Conservation (phyloP, 768 basidiomycete species). For the Leccinum fibrillosum region DNA sequence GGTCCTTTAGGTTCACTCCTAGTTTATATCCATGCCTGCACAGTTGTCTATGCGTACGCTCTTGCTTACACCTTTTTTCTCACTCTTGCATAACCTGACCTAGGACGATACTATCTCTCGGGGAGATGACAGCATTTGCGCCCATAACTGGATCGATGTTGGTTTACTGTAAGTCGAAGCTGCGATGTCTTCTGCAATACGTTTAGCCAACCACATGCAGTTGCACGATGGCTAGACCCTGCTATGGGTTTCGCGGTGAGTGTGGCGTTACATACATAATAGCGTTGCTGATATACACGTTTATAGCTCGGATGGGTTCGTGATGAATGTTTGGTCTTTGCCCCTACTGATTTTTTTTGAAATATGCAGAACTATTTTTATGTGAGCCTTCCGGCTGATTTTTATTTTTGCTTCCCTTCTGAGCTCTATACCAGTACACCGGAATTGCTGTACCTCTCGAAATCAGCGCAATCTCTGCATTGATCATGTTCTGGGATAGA, state of each 20-base stretch:
- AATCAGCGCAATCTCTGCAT: constrained; percentile 45
- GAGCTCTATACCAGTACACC: constrained; percentile 4
- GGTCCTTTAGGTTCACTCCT: constrained; percentile 30
- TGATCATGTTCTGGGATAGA: constrained; percentile 51
- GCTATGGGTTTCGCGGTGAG: constrained; percentile 31
- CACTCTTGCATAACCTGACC: neutral
- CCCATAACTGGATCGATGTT: constrained; percentile 29
- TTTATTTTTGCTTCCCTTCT: neutral
- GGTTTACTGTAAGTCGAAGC: constrained; percentile 22
- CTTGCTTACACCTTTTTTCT: neutral
- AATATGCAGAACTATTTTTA: constrained; percentile 33
- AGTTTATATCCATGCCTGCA: constrained; percentile 26
- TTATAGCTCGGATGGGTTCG: constrained; percentile 26
- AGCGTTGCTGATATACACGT: neutral
- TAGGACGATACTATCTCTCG: constrained; percentile 30
- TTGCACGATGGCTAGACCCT: constrained; percentile 33
- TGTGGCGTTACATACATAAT: neutral
- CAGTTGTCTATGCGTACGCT: constrained; percentile 29
- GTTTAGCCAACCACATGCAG: constrained; percentile 9
- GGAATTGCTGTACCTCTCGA: constrained; percentile 47
- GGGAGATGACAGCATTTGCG: constrained; percentile 29
- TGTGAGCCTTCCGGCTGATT: constrained; percentile 10
- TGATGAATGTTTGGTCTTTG: neutral
- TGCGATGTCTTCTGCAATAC: neutral
- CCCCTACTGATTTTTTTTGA: neutral